These are phyloP conservation scores for Diaporthe destruens DNA, from an alignment of 2,329 filamentous ascomycete genomes.

Conservation along the genomic window DNA sequence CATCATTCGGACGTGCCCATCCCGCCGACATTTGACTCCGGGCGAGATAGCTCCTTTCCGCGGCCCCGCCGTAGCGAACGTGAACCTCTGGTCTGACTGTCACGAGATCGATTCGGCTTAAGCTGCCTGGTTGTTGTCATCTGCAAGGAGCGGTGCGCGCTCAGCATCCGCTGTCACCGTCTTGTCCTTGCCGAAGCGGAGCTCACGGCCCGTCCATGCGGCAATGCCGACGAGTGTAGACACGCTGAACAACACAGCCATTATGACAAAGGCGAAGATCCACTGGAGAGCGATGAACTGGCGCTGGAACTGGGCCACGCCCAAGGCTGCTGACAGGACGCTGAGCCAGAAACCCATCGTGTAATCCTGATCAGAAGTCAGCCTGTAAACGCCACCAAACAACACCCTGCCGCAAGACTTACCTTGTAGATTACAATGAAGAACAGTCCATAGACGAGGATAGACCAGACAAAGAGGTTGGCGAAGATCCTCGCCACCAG, in stretches of 20 bases:
- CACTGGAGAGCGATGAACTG: constrained; percentile 86
- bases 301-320: constrained; percentile 80
- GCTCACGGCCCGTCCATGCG: constrained; percentile 70
- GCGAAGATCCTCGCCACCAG: constrained; percentile 82
- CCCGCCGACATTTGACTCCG: neutral
- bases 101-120: neutral
- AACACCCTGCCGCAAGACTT: constrained; percentile 42
- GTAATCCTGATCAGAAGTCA: constrained; percentile 64
- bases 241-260: constrained; percentile 78
- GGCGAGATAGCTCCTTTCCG: neutral
- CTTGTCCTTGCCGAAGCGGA: constrained; percentile 61
- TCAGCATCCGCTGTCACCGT: constrained; percentile 62
- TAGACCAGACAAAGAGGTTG: constrained; percentile 90
- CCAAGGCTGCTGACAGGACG: constrained; percentile 79
- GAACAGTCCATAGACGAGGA: constrained; percentile 80
- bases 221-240: constrained; percentile 76
- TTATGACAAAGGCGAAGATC: constrained; percentile 92
- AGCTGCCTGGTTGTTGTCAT: constrained; percentile 57
- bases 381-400: neutral
- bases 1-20: neutral
- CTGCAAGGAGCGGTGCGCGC: constrained; percentile 71
- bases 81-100: neutral
- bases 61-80: neutral
- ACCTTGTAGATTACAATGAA: constrained; percentile 82
- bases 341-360: constrained; percentile 85